Conservation (phyloP, 1,139 yeast genomes). For the Hyphopichia pseudoburtonii region DNA sequence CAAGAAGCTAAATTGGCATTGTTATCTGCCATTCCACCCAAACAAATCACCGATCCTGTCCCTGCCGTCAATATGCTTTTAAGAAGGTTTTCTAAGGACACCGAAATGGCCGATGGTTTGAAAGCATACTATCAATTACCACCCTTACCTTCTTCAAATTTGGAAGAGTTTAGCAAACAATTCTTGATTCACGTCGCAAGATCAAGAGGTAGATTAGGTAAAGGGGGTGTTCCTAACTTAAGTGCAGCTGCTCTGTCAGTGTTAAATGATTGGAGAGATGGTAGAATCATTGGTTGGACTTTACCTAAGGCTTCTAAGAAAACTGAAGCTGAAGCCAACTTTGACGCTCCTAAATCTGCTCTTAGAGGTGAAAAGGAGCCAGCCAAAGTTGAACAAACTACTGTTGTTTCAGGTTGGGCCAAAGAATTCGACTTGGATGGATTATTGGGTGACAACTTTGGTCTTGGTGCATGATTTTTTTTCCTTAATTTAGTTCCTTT, state of each 20-base stretch:
- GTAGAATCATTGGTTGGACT: slow-evolving; percentile 90
- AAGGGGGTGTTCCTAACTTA: slow-evolving; percentile 90
- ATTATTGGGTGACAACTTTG: slow-evolving; percentile 50
- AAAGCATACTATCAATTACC: slow-evolving; percentile 76
- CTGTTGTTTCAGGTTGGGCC: slow-evolving; percentile 89
- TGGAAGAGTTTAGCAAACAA: slow-evolving; percentile 73
- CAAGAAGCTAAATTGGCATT: slow-evolving; percentile 87
- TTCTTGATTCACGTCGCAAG: slow-evolving; percentile 92
- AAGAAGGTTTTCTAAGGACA: slow-evolving; percentile 68
- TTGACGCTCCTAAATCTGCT: slow-evolving; percentile 42
- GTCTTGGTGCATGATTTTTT: slow-evolving; percentile 15
- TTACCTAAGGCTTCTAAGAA: slow-evolving; percentile 67
- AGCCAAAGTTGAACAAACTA: slow-evolving; percentile 67
- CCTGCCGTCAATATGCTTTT: slow-evolving; percentile 78
- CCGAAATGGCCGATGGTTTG: slow-evolving; percentile 75
- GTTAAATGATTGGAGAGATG: slow-evolving; percentile 96
- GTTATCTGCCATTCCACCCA: slow-evolving; percentile 87
- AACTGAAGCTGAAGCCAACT: slow-evolving; percentile 23
- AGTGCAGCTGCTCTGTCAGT: slow-evolving; percentile 82
- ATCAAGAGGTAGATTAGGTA: slow-evolving; percentile 86
- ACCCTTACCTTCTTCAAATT: slow-evolving; percentile 65
- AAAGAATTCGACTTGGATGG: slow-evolving; percentile 91
- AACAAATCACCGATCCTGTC: slow-evolving; percentile 79
- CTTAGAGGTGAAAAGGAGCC: slow-evolving; percentile 49
- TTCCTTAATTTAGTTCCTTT: too few relatives aligned